phyloP scores from a whole-genome alignment of 148 eudicot species.

The Rhododendron simsii region DNA sequence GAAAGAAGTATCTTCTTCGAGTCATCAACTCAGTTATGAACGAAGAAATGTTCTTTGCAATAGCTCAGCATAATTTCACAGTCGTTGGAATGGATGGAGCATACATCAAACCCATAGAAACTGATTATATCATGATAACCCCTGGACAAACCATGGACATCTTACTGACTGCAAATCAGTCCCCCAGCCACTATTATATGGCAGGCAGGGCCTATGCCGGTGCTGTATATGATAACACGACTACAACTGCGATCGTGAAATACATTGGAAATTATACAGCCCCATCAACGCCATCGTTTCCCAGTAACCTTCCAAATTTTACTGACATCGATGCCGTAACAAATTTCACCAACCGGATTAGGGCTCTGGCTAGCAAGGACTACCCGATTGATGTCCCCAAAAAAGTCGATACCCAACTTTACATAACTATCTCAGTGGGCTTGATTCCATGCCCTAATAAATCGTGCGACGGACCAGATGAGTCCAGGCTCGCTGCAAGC shows the following conservation, averaged over 20 bases:
- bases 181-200: constrained; percentile 20
- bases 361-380: background rate
- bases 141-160: constrained; percentile 33
- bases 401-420: background rate
- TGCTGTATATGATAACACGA: constrained; percentile 15
- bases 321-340: constrained; percentile 8
- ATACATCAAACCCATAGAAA: constrained; percentile 23
- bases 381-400: constrained; percentile 21
- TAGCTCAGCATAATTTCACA: constrained; percentile 22
- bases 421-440: constrained; percentile 14
- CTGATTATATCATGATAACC: constrained; percentile 23
- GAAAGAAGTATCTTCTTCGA: constrained; percentile 28
- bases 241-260: constrained; percentile 24
- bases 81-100: constrained; percentile 25
- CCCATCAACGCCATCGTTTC: constrained; percentile 9
- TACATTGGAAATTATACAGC: constrained; percentile 6
- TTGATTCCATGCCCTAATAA: background rate
- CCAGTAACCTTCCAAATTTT: constrained; percentile 13
- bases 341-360: constrained; percentile 1
- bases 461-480: constrained; percentile 22
- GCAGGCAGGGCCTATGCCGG: constrained; percentile 18
- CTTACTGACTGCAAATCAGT: constrained; percentile 17
- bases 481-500: constrained; percentile 5
- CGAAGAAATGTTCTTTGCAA: constrained; percentile 23
- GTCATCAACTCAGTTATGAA: constrained; percentile 22